Evolutionary conservation across 352 stramenopile species (phyloP), one percentile per base, ranked within the genome.

Genomic region (Aphanomyces euteiches): DNA sequence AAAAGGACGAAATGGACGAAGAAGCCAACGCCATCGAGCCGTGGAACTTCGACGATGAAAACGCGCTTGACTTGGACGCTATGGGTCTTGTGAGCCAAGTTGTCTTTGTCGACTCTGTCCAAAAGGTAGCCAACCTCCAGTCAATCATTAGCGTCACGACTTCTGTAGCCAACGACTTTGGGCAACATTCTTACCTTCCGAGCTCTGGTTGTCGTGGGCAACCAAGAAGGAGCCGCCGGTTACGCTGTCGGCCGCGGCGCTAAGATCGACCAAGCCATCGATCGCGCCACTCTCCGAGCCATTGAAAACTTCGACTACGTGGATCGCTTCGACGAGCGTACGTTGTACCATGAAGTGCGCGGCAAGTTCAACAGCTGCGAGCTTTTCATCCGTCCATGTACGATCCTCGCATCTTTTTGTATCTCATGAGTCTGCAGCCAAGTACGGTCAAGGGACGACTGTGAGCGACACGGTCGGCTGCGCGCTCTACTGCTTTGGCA

Each of bases 291-390:
- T 57, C 90, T 94, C 69, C 85, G 93, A 59, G 93, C 90, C 69
- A 95, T 96, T 74, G 93, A 95, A 72, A 96, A 96, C 73, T 96
- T 98, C 60, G 96, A 95, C 70, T 98, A 96, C 81, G 85, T 98
- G 43, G 93, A 98, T 79, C 89, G 93, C 64, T 98, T 98, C 77
- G 82, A 96, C 67, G 82, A 96, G 68, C 79, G 81, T 61, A 95
- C 89, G 61, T 79, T 98, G 47, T 96, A 85, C 71, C 85, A 96
- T 72, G 93, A 98, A 75, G 81, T 98, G 71, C 82, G 83, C 34
- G 96, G 96, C 74, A 97, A 96, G 77, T 97, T 97, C 84, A 98
- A 98, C 82, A 97, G 86, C 60, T 98, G 90, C 77, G 96, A 87
- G 73, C 85, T 98, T 7, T 89, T 93, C 64, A 77, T 98, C 39